Conservation (phyloP, 371 early-diverging fungal species). For the Mortierella sp. region DNA sequence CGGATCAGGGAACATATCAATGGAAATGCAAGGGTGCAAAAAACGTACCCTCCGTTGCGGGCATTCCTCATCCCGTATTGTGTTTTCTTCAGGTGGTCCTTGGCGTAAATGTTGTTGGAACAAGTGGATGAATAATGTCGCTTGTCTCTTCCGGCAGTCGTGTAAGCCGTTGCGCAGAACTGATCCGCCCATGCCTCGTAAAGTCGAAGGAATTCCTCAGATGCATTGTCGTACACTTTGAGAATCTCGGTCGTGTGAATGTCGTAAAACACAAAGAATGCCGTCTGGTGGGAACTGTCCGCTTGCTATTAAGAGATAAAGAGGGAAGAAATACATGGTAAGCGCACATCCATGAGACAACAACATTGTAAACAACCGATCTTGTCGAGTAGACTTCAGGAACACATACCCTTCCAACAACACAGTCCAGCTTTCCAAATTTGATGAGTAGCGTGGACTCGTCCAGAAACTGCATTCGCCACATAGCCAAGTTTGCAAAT, state of each 20-base stretch:
- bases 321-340: not conserved
- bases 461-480: conserved; percentile 73
- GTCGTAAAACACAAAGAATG: conserved; percentile 73
- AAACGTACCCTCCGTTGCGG: conserved; percentile 71
- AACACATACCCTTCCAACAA: conserved; percentile 59
- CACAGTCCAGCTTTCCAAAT: conserved; percentile 65
- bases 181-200: conserved; percentile 61
- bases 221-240: conserved; percentile 70
- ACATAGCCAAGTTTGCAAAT: conserved; percentile 68
- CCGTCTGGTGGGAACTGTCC: conserved; percentile 60
- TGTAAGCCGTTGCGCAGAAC: conserved; percentile 60
- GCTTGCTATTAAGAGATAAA: conserved; percentile 29
- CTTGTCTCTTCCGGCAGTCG: conserved; percentile 50
- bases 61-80: conserved; percentile 70
- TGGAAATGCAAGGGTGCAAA: too few relatives aligned
- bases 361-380: not conserved
- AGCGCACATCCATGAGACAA: too few relatives aligned
- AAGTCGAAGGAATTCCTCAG: conserved; percentile 63
- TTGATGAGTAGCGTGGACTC: conserved; percentile 69
- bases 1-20: too few relatives aligned
- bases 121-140: conserved; percentile 60
- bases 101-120: conserved; percentile 66
- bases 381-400: not conserved
- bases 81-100: conserved; percentile 63
- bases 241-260: conserved; percentile 62